These are phyloP conservation scores for Cyberlindnera maclurae DNA, from an alignment of 805 yeast species.

Conservation along the genomic window DNA sequence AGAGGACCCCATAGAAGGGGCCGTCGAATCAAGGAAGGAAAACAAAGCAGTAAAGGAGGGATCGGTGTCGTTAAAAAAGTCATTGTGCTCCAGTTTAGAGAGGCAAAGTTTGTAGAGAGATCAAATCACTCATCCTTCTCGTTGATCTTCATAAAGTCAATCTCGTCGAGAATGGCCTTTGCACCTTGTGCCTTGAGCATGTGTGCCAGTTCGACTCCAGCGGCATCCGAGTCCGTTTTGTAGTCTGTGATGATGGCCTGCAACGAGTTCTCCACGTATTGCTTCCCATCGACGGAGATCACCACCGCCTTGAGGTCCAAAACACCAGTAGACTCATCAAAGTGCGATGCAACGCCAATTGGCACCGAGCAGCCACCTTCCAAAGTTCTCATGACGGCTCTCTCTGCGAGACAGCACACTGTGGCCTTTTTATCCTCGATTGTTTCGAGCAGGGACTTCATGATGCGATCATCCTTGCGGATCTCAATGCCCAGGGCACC, in stretches of 20 bases:
- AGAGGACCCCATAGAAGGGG: no score
- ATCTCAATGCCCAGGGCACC: conserved; percentile 95
- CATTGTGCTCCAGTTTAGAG: no score
- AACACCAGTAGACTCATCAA: conserved; percentile 35
- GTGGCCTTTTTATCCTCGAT: conserved; percentile 64
- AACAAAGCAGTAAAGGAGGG: no score
- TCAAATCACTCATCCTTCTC: conserved; percentile 23
- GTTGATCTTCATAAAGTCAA: conserved; percentile 60
- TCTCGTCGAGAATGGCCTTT: conserved; percentile 68
- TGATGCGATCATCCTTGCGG: conserved; percentile 55
- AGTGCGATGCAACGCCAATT: conserved; percentile 75
- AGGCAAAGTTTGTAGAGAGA: not conserved
- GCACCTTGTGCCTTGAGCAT: conserved; percentile 72
- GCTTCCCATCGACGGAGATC: conserved; percentile 76
- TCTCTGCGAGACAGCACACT: conserved; percentile 78
- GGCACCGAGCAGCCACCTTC: conserved; percentile 99
- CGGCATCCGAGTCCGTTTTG: conserved; percentile 52
- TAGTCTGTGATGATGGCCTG: conserved; percentile 30
- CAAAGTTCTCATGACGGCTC: conserved; percentile 75
- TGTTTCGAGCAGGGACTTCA: conserved; percentile 50
- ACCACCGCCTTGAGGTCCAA: conserved; percentile 65
- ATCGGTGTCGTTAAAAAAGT: no score
- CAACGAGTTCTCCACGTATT: conserved; percentile 52
- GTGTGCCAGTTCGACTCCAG: conserved; percentile 67
- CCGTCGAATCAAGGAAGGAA: no score